These are phyloP conservation scores for Obba rivulosa DNA, from an alignment of 768 basidiomycete genomes.

Conservation along the genomic window DNA sequence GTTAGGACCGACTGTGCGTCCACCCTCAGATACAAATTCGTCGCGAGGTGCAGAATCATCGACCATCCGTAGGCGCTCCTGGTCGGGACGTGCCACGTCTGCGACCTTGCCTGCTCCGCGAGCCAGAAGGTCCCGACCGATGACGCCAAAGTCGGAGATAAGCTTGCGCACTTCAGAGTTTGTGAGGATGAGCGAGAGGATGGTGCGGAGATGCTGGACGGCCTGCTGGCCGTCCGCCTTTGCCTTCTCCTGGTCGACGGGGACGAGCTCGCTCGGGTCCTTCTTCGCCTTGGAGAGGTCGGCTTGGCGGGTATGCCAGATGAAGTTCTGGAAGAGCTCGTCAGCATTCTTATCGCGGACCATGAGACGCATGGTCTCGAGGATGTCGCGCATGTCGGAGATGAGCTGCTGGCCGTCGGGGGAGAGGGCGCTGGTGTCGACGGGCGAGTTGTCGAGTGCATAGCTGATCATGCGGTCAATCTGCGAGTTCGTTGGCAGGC, in stretches of 20 bases:
- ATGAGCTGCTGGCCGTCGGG: slow-evolving; percentile 73
- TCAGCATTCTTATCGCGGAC: slow-evolving; percentile 84
- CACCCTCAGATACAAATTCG: slow-evolving; percentile 52
- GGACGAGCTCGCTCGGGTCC: slow-evolving; percentile 33
- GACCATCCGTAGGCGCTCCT: slow-evolving; percentile 56
- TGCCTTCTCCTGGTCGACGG: slow-evolving; percentile 47
- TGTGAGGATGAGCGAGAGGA: slow-evolving; percentile 81
- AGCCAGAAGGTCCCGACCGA: slow-evolving; percentile 82
- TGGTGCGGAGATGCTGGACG: slow-evolving; percentile 80
- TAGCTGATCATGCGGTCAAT: slow-evolving; percentile 71
- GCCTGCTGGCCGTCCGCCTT: slow-evolving; percentile 39
- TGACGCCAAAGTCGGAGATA: slow-evolving; percentile 67
- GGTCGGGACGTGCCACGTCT: slow-evolving; percentile 56
- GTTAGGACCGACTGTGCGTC: slow-evolving; percentile 34
- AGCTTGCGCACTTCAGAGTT: slow-evolving; percentile 94
- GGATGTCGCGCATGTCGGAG: slow-evolving; percentile 71
- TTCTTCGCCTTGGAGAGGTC: slow-evolving; percentile 37
- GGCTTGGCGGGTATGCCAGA: slow-evolving; percentile 71
- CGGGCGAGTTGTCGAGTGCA: slow-evolving; percentile 50
- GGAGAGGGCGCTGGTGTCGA: slow-evolving; percentile 63
- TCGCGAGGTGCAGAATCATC: slow-evolving; percentile 67
- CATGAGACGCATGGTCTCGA: slow-evolving; percentile 66
- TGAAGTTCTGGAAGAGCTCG: slow-evolving; percentile 87
- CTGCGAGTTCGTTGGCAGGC: slow-evolving; percentile 75
- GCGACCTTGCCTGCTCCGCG: slow-evolving; percentile 69